Evolutionary conservation across 176 grass and related monocot genomes (phyloP).

Genomic region (Lolium perenne): DNA sequence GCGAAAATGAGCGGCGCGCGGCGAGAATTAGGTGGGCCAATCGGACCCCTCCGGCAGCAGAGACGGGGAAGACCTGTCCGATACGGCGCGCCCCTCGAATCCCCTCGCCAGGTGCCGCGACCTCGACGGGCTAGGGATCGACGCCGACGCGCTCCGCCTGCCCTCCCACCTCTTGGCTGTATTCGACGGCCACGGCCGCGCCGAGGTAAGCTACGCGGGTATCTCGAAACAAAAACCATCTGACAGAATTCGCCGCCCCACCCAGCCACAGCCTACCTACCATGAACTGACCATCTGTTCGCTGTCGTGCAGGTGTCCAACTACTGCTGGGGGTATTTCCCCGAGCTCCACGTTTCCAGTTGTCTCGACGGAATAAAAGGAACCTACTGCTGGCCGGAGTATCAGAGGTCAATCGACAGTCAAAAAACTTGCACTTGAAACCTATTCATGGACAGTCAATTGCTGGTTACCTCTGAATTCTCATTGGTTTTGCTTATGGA

Average conservation of each 20-base stretch:
- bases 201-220: conserved; percentile 45
- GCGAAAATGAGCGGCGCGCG: too few relatives aligned
- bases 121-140: conserved; percentile 62
- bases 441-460: too few relatives aligned
- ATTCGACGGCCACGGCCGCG: conserved; percentile 79
- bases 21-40: conserved; percentile 16
- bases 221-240: background rate
- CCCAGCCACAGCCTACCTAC: too few relatives aligned
- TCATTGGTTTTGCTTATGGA: too few relatives aligned
- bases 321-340: conserved; percentile 49
- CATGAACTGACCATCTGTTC: conserved; percentile 18
- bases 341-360: too few relatives aligned
- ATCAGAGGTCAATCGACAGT: too few relatives aligned
- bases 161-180: conserved; percentile 69
- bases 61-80: conserved; percentile 46
- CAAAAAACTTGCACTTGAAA: too few relatives aligned
- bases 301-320: conserved; percentile 43
- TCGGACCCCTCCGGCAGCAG: conserved; percentile 39
- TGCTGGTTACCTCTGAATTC: too few relatives aligned
- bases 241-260: background rate
- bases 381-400: too few relatives aligned
- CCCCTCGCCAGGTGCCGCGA: conserved; percentile 50
- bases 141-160: conserved; percentile 54
- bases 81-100: conserved; percentile 51
- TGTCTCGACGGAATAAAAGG: too few relatives aligned